Evolutionary conservation across 257 asterid genomes (phyloP).

Genomic region (Penstemon davidsonii): DNA sequence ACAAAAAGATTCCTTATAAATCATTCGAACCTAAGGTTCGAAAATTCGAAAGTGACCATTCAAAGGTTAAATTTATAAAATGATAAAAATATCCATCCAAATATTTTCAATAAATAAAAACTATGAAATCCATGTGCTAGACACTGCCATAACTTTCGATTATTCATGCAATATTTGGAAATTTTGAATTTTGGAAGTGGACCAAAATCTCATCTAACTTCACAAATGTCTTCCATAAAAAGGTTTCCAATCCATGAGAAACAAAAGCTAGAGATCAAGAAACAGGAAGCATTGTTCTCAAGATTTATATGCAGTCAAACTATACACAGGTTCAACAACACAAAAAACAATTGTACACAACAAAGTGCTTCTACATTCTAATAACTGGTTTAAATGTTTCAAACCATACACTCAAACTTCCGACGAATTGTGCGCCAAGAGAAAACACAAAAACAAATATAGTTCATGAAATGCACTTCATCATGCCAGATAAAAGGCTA

Average conservation of each 20-base stretch:
- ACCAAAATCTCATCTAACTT: too few relatives aligned
- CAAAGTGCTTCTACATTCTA: constrained; percentile 26
- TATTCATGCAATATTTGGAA: too few relatives aligned
- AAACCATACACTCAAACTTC: constrained; percentile 32
- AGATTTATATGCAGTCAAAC: constrained; percentile 28
- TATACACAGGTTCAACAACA: constrained; percentile 33
- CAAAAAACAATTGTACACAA: constrained; percentile 18
- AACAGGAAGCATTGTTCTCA: constrained; percentile 1
- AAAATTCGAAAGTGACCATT: too few relatives aligned
- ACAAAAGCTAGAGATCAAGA: neutral
- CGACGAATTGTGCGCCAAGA: constrained; percentile 30
- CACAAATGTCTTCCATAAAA: too few relatives aligned
- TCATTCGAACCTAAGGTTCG: too few relatives aligned
- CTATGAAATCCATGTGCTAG: too few relatives aligned
- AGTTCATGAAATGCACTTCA: constrained; percentile 35
- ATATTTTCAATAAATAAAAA: too few relatives aligned
- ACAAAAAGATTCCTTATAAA: too few relatives aligned
- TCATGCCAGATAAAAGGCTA: constrained; percentile 33
- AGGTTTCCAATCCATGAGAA: neutral
- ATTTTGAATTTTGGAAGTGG: too few relatives aligned
- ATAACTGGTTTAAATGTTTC: constrained; percentile 29
- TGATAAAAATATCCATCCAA: too few relatives aligned
- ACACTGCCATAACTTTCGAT: too few relatives aligned
- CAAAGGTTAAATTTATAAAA: too few relatives aligned
- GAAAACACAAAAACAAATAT: constrained; percentile 22